Evolutionary conservation across 2,329 filamentous ascomycete genomes (phyloP), one percentile per base, ranked within the genome.

Genomic region (Fusarium nodosum): DNA sequence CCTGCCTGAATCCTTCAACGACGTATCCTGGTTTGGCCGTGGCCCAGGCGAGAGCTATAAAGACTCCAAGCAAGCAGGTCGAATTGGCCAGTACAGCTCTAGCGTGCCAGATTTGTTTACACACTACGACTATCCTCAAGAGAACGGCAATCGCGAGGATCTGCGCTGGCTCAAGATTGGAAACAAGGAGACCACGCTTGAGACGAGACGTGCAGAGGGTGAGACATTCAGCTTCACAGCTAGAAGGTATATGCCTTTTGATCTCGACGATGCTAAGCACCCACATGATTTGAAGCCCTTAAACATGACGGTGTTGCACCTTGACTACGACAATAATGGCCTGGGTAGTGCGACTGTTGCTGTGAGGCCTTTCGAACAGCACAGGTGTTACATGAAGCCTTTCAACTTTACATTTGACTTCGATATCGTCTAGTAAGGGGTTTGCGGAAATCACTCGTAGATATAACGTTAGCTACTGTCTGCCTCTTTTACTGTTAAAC

Each of bases 271-370:
- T 1, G 65, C 64, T 1, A 24, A 52, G 6, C 65, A 68, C 4
- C 65, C 65, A 0, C 54, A 68, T 9, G 64, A 68, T 3, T 11
- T 68, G 18, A 64, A 68, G 4, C 54, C 65, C 0, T 7, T 68
- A 2, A 50, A 68, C 4, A 64, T 64, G 65, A 68, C 65, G 1
- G 50, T 60, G 2, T 1, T 68, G 5, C 65, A 68, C 15, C 33
- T 68, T 1, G 65, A 68, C 12, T 68, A 68, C 7, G 58, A 68
- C 3, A 68, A 31, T 3, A 68, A 68, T 4, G 64, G 65, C 1
- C 7, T 68, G 0, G 64, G 65, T 2, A 60, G 53, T 2, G 65
- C 65, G 13, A 64, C 65, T 1, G 59, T 68, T 1, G 3, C 41
- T 33, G 59, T 64, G 6, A 33, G 64, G 2, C 65, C 59, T 0